These are phyloP conservation scores for Globisporangium camurandrum DNA, from an alignment of 352 stramenopile species.

Conservation along the genomic window DNA sequence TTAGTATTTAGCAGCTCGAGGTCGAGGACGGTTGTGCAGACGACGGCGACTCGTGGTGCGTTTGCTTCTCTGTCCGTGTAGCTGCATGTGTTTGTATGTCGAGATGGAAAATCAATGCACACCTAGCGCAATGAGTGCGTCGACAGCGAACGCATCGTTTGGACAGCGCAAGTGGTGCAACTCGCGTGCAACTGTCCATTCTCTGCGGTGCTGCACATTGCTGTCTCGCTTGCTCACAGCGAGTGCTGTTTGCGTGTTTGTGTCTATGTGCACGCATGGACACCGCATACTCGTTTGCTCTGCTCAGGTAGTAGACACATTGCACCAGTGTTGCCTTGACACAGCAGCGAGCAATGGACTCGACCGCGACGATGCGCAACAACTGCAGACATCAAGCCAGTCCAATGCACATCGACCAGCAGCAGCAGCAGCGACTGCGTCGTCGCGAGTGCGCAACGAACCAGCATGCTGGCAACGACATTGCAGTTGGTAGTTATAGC, in stretches of 20 bases:
- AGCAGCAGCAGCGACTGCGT: neutral
- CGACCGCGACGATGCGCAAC: neutral
- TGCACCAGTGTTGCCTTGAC: neutral
- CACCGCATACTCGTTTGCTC: no score
- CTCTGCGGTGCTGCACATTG: no score
- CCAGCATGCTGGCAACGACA: neutral
- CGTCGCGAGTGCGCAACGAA: slow-evolving; percentile 4
- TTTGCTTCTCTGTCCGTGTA: neutral
- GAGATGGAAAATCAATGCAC: no score
- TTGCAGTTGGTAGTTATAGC: neutral
- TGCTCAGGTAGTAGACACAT: no score
- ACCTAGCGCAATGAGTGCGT: no score
- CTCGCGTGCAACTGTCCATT: no score
- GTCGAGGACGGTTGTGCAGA: neutral
- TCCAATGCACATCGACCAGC: neutral
- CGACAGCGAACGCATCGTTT: no score
- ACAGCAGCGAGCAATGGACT: neutral
- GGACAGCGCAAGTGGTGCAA: no score
- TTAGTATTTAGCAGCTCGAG: neutral
- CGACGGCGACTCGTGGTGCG: neutral
- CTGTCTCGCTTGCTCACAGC: no score
- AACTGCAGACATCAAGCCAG: neutral
- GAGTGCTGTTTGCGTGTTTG: no score
- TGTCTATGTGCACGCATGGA: no score
- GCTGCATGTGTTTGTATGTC: neutral